Percentiles rank a stretch among this genome's conserved stretches.
phyloP scores from a whole-genome alignment of 441 rosid genomes.

The Corymbia calophylla region DNA sequence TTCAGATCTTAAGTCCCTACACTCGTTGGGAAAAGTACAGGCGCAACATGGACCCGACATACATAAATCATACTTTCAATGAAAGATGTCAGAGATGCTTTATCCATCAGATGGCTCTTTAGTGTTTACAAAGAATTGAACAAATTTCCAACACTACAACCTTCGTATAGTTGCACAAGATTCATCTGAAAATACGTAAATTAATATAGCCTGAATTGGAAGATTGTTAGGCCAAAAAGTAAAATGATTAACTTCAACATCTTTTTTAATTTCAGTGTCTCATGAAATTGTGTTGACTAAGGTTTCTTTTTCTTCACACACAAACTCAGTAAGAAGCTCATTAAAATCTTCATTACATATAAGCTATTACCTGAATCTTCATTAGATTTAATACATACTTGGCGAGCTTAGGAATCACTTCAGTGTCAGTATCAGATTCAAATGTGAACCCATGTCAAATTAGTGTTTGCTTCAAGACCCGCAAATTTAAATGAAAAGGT shows the following conservation, averaged over 20 bases:
- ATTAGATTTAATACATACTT: slow-evolving; percentile 77
- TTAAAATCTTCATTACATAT: not conserved
- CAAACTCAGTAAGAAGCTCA: not conserved
- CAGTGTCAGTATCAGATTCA: slow-evolving; percentile 84
- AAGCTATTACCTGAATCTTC: slow-evolving; percentile 47
- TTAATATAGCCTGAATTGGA: not conserved
- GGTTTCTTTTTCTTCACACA: not conserved
- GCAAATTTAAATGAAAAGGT: slow-evolving; percentile 1
- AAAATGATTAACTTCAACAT: not conserved
- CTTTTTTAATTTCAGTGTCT: not conserved
- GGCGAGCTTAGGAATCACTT: slow-evolving; percentile 91
- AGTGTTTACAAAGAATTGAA: not conserved
- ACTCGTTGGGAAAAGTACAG: not conserved
- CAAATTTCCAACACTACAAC: not conserved
- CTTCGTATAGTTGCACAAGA: not conserved
- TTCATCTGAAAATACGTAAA: not conserved
- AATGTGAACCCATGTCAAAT: slow-evolving; percentile 77
- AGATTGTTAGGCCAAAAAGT: not conserved
- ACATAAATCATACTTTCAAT: not conserved
- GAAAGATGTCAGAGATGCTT: not conserved
- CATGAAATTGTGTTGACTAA: not conserved
- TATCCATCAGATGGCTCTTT: not conserved
- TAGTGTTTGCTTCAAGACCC: slow-evolving; percentile 69
- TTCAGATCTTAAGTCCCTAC: not conserved
- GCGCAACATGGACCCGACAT: not conserved